phyloP scores from a whole-genome alignment of 805 yeast genomes.

The Kazachstania africana region DNA sequence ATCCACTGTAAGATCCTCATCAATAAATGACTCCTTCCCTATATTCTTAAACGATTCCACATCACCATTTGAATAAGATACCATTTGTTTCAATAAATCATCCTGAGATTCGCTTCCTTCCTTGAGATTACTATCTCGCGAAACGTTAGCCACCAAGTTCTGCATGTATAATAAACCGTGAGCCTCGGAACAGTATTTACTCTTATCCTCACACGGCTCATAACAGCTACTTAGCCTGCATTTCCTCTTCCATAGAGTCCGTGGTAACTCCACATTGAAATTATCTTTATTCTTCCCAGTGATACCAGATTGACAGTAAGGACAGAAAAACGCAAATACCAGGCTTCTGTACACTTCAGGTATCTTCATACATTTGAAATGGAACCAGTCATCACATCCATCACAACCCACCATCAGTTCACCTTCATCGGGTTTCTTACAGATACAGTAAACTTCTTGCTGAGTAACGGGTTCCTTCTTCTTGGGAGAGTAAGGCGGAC shows the following conservation, averaged over 20 bases:
- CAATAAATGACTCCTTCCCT: conserved; percentile 13
- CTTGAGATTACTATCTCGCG: too few relatives aligned
- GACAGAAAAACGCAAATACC: conserved; percentile 59
- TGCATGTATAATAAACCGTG: conserved; percentile 42
- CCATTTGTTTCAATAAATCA: conserved; percentile 8
- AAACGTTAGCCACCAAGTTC: conserved; percentile 3
- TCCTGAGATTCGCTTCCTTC: conserved; percentile 2
- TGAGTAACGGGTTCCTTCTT: conserved; percentile 22
- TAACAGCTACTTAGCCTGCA: conserved; percentile 53
- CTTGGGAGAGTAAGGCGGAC: conserved; percentile 18
- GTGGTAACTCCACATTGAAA: conserved; percentile 25
- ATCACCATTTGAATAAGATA: conserved; percentile 3
- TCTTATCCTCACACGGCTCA: conserved; percentile 19
- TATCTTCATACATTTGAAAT: conserved; percentile 64
- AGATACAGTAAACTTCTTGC: conserved; percentile 63
- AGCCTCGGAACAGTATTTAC: conserved; percentile 65
- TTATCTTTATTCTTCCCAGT: conserved; percentile 20
- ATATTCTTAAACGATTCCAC: conserved; percentile 9
- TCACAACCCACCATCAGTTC: conserved; percentile 90
- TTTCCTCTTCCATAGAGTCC: conserved; percentile 61
- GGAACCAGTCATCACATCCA: conserved; percentile 93
- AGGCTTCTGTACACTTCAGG: conserved; percentile 39
- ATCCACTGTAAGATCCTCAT: conserved; percentile 7
- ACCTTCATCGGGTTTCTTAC: conserved; percentile 69
- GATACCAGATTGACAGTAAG: conserved; percentile 45